Base-by-base conservation (phyloP, 2,329 filamentous ascomycete genomes). In the Fusarium nodosum region DNA sequence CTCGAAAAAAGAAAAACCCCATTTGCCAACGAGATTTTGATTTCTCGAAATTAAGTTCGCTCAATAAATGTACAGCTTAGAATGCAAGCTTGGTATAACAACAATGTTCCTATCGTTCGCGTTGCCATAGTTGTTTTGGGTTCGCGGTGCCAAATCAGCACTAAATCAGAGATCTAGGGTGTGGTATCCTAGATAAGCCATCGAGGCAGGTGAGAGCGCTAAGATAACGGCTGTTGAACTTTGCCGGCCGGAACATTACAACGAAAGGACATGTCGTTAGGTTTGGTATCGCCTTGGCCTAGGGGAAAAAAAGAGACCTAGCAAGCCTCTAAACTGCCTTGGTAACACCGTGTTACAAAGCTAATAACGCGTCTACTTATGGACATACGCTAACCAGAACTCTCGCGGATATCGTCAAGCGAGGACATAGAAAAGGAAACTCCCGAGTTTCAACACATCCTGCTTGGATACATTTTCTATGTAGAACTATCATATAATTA, bases 191-290 rank as follows among this genome's bases (percentile, higher is more conserved):
- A 64, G 33, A 34, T 34, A 34, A 44, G 30, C 39, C 42, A 50
- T 42, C 28, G 61, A 61, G 61, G 59, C 45, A 44, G 46, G 38
- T 26, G 38, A 22, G 36, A 69, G 60, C 54, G 59, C 46, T 56
- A 64, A 63, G 59, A 46, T 56, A 64, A 63, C 66, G 44, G 51
- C 66, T 53, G 62, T 64, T 73, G 68, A 60, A 56, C 50, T 57
- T 69, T 74, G 72, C 69, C 68, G 60, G 69, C 69, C 68, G 60
- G 72, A 67, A 54, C 44, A 63, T 48, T 31, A 52, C 41, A 69
- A 51, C 68, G 60, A 42, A 56, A 66, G 30, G 51, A 33, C 26
- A 50, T 64, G 33, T 50, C 38, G 44, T 53, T 59, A 48, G 64
- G 52, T 64, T 55, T 53, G 61, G 52, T 64, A 63, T 68, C 56